phyloP scores from a whole-genome alignment of 1,139 yeast genomes.

The Zhuliangozyma parablackwelliae region DNA sequence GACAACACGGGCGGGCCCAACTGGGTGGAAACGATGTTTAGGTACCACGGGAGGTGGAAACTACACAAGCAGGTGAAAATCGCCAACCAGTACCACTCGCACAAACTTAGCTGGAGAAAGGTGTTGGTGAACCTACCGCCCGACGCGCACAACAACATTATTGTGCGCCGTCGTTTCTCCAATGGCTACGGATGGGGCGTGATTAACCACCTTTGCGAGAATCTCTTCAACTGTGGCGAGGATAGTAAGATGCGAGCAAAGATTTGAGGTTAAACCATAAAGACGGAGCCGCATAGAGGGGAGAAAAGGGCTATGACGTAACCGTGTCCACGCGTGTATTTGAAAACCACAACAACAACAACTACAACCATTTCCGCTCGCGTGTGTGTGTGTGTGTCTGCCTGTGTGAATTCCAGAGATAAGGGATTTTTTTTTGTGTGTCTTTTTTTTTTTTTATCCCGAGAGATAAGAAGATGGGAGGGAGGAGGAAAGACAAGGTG shows the following conservation, averaged over 20 bases:
- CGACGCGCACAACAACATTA: constrained; percentile 92
- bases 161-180: constrained; percentile 82
- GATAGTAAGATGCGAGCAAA: constrained; percentile 1
- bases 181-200: constrained; percentile 98
- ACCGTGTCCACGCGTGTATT: too few relatives aligned
- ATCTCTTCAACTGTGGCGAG: constrained; percentile 6
- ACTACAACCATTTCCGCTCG: too few relatives aligned
- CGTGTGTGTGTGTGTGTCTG: too few relatives aligned
- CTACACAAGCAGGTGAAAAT: constrained; percentile 65
- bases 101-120: constrained; percentile 79
- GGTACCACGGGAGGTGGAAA: constrained; percentile 22
- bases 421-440: too few relatives aligned
- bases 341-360: too few relatives aligned
- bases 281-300: too few relatives aligned
- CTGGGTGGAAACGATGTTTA: constrained; percentile 8
- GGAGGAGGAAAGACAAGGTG: too few relatives aligned
- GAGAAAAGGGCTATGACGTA: too few relatives aligned
- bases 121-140: constrained; percentile 83
- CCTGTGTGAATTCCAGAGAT: too few relatives aligned
- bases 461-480: too few relatives aligned
- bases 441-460: too few relatives aligned
- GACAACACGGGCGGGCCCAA: constrained; percentile 4
- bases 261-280: not conserved
- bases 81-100: constrained; percentile 80
- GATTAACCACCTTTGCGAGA: constrained; percentile 43